Conservation (phyloP, 2,329 filamentous ascomycete genomes). For the Chaetomiaceae sp. region DNA sequence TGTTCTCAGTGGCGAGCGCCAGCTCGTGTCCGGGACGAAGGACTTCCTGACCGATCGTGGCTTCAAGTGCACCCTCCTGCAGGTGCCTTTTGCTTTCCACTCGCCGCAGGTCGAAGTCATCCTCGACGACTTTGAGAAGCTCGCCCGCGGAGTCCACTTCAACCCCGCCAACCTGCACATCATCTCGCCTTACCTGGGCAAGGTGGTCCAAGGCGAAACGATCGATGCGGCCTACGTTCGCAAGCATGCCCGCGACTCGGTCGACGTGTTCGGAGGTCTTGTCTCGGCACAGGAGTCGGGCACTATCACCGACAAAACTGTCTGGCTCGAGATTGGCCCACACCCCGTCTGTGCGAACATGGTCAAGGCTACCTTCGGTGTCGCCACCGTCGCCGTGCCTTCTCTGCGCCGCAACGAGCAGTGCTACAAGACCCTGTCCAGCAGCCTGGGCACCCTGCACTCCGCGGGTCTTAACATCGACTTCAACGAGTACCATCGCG, state of each 20-base stretch:
- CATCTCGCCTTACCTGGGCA: conserved; percentile 63
- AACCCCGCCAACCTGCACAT: conserved; percentile 51
- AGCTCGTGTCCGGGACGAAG: conserved; percentile 43
- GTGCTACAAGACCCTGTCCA: conserved; percentile 43
- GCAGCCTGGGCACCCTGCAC: background rate
- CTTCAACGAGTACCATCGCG: conserved; percentile 66
- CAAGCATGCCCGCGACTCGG: conserved; percentile 61
- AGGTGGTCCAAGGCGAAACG: conserved; percentile 54
- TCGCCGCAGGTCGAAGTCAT: conserved; percentile 52
- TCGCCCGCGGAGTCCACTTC: conserved; percentile 39
- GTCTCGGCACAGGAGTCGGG: conserved; percentile 54
- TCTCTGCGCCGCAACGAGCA: conserved; percentile 26
- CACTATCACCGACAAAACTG: conserved; percentile 59
- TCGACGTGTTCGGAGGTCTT: conserved; percentile 64
- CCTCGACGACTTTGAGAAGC: conserved; percentile 52
- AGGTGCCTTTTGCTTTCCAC: conserved; percentile 52
- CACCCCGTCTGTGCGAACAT: conserved; percentile 66
- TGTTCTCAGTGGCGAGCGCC: conserved; percentile 54
- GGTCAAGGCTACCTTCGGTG: conserved; percentile 28
- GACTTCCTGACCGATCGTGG: conserved; percentile 30
- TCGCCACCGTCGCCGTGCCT: conserved; percentile 1
- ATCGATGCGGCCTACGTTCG: conserved; percentile 61
- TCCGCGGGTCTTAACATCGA: conserved; percentile 54
- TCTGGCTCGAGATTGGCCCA: conserved; percentile 71
- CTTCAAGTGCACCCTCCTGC: conserved; percentile 43